Percentiles rank a stretch among this genome's conserved stretches.
These are phyloP conservation scores for Waltergamsia citrina DNA, from an alignment of 2,329 filamentous ascomycete genomes.

Conservation along the genomic window DNA sequence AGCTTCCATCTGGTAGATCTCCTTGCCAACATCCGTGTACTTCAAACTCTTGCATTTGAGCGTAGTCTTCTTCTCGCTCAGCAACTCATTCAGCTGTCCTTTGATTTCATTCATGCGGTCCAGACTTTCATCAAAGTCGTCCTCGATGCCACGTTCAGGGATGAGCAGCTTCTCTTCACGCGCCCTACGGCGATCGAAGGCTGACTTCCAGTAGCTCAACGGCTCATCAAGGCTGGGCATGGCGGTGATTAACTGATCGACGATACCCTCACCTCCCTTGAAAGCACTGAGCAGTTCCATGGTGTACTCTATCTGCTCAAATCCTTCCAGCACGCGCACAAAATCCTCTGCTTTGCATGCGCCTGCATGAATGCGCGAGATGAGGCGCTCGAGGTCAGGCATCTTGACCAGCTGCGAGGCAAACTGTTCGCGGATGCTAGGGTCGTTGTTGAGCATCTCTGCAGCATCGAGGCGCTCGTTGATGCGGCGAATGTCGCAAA, in stretches of 20 bases:
- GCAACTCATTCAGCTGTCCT: conserved; percentile 57
- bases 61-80: conserved; percentile 62
- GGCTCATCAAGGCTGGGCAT: conserved; percentile 78
- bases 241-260: conserved; percentile 70
- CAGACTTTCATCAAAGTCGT: conserved; percentile 82
- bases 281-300: conserved; percentile 69
- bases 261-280: conserved; percentile 69
- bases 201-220: conserved; percentile 78
- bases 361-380: conserved; percentile 88
- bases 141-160: conserved; percentile 78
- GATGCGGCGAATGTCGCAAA: conserved; percentile 79
- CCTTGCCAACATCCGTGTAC: conserved; percentile 84
- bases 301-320: conserved; percentile 95
- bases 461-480: conserved; percentile 92
- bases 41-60: conserved; percentile 65
- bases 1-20: conserved; percentile 91
- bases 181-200: conserved; percentile 77
- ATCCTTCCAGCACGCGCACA: conserved; percentile 85
- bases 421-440: conserved; percentile 74
- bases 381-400: conserved; percentile 87
- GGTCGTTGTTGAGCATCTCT: conserved; percentile 81
- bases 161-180: conserved; percentile 74
- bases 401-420: conserved; percentile 81
- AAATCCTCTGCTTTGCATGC: conserved; percentile 90
- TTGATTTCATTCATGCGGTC: conserved; percentile 69